Evolutionary conservation across 169 alveolate genomes (phyloP), one percentile per base, ranked within the genome.

Genomic region (Eimeria acervulina): DNA sequence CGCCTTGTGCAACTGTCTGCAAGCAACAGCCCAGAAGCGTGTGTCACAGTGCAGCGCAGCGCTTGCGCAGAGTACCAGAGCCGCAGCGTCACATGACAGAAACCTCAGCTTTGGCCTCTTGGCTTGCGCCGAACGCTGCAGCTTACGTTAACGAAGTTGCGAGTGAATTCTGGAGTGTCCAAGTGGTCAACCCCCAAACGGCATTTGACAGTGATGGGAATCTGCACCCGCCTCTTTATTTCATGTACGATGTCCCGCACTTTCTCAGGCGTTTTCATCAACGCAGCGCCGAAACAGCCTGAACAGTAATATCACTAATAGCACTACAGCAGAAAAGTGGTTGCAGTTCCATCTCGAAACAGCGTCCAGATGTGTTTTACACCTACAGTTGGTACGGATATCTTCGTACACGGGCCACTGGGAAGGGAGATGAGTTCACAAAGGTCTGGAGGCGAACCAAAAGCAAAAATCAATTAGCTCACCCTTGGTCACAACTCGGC

Each of bases 231-330:
- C 88, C 87, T 90, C 52, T 42, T 44, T 68, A 97, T 97, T 2
- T 96, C 96, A 59, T 83, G 52, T 5, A 95, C 94, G 61, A 98
- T 98, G 91, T 98, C 98, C 81, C 99, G 97, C 17, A 99, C 99
- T 63, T 97, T 96, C 78, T 97, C 98, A 10, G 99, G 99, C 52
- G 98, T 98, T 93, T 98, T 97, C 99, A 99, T 99, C 90, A 99
- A 97, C 19, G 98, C 98, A 10, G 99, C 99, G n/a, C 99, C 99
- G 96, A 99, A 99, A 90, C 99, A 97, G 21, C 99, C 96, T 93
- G 93, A 17, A 21, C 1, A 23, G 88, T 40, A 3, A 68, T 47
- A 68, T 0, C 80, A 68, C 0, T 33, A 13, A 38, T 17, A 63
- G 74, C 33, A 26, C 80, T 31, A 13, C 42, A 81, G n/a, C 23